Percentiles rank a stretch among this genome's conserved stretches.
These are phyloP conservation scores for Chlorella variabilis DNA, from an alignment of 163 green algal genomes.

Conservation along the genomic window DNA sequence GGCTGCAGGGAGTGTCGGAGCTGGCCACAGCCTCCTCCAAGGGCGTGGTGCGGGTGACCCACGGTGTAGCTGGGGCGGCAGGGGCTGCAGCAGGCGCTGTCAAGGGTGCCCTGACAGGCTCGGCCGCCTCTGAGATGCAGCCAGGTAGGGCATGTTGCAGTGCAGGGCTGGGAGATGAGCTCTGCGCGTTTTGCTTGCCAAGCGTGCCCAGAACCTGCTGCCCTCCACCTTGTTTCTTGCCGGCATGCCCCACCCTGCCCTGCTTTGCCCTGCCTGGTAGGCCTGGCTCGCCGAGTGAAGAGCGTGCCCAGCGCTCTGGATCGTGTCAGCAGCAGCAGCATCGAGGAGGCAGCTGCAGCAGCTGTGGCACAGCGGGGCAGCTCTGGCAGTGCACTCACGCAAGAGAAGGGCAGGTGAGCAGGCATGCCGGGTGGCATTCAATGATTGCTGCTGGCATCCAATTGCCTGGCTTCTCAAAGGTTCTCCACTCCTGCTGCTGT, in stretches of 20 bases:
- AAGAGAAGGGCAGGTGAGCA: slow-evolving; percentile 22
- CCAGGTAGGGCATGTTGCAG: no score
- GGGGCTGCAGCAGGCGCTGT: neutral
- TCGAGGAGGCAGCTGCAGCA: neutral
- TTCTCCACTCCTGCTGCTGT: neutral
- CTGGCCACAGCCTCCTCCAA: slow-evolving; percentile 7
- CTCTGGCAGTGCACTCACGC: neutral
- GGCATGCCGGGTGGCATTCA: no score
- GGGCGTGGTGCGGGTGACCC: neutral
- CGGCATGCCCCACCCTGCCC: no score
- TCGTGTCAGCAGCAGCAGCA: neutral
- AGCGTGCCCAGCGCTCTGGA: neutral
- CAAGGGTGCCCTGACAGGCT: neutral
- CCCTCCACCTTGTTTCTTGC: no score
- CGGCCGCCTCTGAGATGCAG: no score
- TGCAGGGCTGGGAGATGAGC: no score
- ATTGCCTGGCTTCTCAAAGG: no score
- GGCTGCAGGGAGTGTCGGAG: slow-evolving; percentile 5
- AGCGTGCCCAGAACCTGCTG: neutral
- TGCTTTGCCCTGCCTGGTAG: no score
- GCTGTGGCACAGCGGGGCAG: neutral
- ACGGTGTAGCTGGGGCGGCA: neutral
- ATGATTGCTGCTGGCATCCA: no score
- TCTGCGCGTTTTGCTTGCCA: neutral
- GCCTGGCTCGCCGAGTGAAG: neutral